These are phyloP conservation scores for Coniochaeta hoffmannii DNA, from an alignment of 2,329 filamentous ascomycete genomes.

Conservation along the genomic window DNA sequence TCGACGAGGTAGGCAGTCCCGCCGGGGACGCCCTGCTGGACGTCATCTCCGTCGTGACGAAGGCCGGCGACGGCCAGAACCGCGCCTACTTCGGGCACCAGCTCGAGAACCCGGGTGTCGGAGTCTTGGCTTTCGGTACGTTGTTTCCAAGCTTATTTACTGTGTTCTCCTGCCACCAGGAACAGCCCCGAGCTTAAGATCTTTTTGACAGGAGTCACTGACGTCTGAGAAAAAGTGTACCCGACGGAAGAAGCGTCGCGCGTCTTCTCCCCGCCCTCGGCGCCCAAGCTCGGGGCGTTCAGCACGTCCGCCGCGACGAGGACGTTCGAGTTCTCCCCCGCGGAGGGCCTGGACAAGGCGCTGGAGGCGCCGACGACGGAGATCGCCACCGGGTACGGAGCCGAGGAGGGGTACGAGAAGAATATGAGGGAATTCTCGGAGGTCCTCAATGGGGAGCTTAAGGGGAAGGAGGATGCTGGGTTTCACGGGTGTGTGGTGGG, in stretches of 20 bases:
- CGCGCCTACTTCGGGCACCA: constrained; percentile 1
- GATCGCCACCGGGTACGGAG: not conserved
- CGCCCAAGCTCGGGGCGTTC: constrained; percentile 3
- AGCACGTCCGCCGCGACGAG: constrained; percentile 1
- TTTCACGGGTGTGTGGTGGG: not conserved
- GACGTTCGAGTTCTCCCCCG: not conserved
- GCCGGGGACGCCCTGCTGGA: not conserved
- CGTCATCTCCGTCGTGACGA: not conserved
- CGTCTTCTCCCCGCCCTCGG: not conserved
- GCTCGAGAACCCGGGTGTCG: constrained; percentile 1
- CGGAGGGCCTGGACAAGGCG: not conserved
- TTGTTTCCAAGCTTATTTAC: not conserved
- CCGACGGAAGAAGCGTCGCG: not conserved
- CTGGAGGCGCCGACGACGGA: not conserved
- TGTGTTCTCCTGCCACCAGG: not conserved
- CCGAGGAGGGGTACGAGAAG: not conserved
- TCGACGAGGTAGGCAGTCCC: constrained; percentile 1
- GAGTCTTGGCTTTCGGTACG: constrained; percentile 1
- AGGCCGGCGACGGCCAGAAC: not conserved
- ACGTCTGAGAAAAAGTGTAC: not conserved
- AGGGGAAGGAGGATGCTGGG: constrained; percentile 15
- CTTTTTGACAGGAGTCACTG: not conserved
- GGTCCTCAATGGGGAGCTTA: constrained; percentile 10
- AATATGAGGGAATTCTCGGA: not conserved
- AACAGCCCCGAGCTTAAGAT: not conserved